Percentiles rank a stretch among this genome's conserved stretches.
Conservation (phyloP, 305 asterid genomes). For the Ilex paraguariensis region DNA sequence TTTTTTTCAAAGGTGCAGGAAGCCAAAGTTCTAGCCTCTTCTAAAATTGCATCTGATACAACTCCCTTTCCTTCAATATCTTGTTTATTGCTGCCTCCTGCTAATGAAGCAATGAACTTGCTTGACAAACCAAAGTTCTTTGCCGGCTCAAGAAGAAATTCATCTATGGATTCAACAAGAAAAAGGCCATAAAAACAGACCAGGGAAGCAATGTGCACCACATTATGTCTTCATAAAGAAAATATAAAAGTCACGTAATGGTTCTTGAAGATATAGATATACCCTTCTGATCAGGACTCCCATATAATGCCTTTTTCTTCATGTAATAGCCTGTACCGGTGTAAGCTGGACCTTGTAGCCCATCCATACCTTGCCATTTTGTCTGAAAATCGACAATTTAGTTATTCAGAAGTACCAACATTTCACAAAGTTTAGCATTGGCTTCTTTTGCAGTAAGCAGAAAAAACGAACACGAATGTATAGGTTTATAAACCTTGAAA, state of each 20-base stretch:
- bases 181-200: not conserved
- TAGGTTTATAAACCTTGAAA: not conserved
- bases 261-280: not conserved
- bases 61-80: not conserved
- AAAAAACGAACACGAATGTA: no score
- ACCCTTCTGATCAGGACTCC: slow-evolving; percentile 34
- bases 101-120: slow-evolving; percentile 10
- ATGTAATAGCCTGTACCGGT: slow-evolving; percentile 70
- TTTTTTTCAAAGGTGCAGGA: slow-evolving; percentile 11
- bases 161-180: not conserved
- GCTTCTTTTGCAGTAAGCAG: no score
- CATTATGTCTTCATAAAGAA: no score
- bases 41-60: slow-evolving; percentile 8
- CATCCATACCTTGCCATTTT: slow-evolving; percentile 90
- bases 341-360: slow-evolving; percentile 57
- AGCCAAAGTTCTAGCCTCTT: slow-evolving; percentile 9
- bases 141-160: not conserved
- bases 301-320: slow-evolving; percentile 57
- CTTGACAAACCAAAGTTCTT: slow-evolving; percentile 10
- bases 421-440: no score
- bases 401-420: no score
- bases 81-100: not conserved
- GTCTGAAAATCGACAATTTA: slow-evolving; percentile 30
- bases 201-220: no score
- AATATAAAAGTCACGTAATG: no score